Conservation (phyloP, 306 rosid species). For the Hippophae gyantsensis region DNA sequence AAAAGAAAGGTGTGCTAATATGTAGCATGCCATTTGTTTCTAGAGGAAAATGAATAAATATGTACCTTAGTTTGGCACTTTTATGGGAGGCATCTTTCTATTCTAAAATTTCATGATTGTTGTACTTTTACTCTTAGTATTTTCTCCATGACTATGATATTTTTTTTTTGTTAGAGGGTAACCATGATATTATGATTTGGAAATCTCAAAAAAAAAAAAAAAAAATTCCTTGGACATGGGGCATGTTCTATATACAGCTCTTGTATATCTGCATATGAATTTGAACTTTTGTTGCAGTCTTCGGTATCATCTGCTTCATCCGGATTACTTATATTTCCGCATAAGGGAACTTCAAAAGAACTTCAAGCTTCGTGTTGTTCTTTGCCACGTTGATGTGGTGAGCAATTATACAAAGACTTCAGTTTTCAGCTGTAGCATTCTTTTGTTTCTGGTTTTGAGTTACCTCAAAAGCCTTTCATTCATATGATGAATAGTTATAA, state of each 20-base stretch:
- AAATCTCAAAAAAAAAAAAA: neutral
- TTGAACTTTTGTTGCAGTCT: conserved; percentile 58
- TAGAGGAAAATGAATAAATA: neutral
- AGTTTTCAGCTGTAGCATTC: conserved; percentile 2
- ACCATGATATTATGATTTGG: neutral
- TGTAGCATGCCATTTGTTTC: neutral
- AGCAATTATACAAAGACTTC: conserved; percentile 13
- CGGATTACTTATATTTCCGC: conserved; percentile 82
- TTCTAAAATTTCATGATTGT: too few relatives aligned
- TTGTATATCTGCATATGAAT: neutral
- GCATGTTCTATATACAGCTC: conserved; percentile 2
- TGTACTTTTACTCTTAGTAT: too few relatives aligned
- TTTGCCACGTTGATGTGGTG: conserved; percentile 97
- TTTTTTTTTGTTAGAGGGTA: conserved; percentile 6
- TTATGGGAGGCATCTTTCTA: too few relatives aligned
- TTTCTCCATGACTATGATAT: too few relatives aligned
- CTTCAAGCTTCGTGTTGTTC: conserved; percentile 78
- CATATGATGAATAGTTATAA: neutral
- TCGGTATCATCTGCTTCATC: conserved; percentile 94
- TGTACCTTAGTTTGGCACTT: neutral
- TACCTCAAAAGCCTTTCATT: too few relatives aligned
- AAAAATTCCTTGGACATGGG: conserved; percentile 2
- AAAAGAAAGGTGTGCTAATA: neutral
- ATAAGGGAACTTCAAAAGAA: conserved; percentile 89
- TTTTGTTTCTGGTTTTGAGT: too few relatives aligned